Percentiles rank a stretch among this genome's conserved stretches.
Conservation (phyloP, 306 rosid genomes). For the Fagus sylvatica region DNA sequence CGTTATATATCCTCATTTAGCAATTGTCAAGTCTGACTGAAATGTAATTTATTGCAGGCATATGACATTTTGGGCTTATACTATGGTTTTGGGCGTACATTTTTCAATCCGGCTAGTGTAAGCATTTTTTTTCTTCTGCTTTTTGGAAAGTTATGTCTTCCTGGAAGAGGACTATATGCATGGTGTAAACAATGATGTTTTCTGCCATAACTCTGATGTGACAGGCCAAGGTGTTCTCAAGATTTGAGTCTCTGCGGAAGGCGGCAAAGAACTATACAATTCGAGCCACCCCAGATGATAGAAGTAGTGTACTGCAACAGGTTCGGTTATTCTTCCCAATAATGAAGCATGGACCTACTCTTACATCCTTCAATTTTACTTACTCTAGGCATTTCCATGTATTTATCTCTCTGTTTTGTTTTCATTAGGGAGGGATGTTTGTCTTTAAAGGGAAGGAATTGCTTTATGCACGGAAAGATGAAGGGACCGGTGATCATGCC, state of each 20-base stretch:
- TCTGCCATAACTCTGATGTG: slow-evolving; percentile 10
- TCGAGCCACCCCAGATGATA: slow-evolving; percentile 74
- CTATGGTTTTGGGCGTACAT: slow-evolving; percentile 79
- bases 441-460: slow-evolving; percentile 79
- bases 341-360: not conserved
- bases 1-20: not conserved
- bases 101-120: slow-evolving; percentile 91
- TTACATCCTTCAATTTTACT: not conserved
- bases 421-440: slow-evolving; percentile 79
- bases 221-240: slow-evolving; percentile 73
- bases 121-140: slow-evolving; percentile 14
- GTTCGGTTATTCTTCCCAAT: slow-evolving; percentile 27
- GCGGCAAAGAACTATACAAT: slow-evolving; percentile 77
- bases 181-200: slow-evolving; percentile 10
- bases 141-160: slow-evolving; percentile 1
- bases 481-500: slow-evolving; percentile 90
- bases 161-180: not conserved
- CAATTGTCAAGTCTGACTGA: slow-evolving; percentile 22
- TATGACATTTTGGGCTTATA: slow-evolving; percentile 64
- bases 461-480: slow-evolving; percentile 81
- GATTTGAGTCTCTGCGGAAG: slow-evolving; percentile 59
- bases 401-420: slow-evolving; percentile 1
- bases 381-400: not conserved
- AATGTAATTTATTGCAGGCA: slow-evolving; percentile 48
- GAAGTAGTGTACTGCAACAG: slow-evolving; percentile 77